phyloP scores from a whole-genome alignment of 768 basidiomycete species.

The Lentinula detonsa region DNA sequence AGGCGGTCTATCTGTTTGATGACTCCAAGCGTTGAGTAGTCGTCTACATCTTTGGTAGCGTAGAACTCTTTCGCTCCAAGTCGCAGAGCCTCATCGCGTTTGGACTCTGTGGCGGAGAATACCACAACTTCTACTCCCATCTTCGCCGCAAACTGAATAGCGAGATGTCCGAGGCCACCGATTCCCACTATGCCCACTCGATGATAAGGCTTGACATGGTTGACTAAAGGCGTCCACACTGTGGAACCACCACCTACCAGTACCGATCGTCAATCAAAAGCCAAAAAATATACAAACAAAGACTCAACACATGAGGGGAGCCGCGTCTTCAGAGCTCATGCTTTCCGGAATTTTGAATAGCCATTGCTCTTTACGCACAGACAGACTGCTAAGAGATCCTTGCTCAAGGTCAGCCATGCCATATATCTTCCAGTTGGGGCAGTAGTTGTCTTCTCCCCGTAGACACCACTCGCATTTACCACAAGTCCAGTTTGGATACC shows the following conservation, averaged over 20 bases:
- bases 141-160: slow-evolving; percentile 29
- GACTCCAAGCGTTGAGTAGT: slow-evolving; percentile 14
- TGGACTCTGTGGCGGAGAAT: slow-evolving; percentile 23
- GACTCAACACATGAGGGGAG: slow-evolving; percentile 27
- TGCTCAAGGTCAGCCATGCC: slow-evolving; percentile 19
- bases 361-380: slow-evolving; percentile 22
- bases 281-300: background rate
- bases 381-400: slow-evolving; percentile 25
- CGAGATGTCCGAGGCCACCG: slow-evolving; percentile 30
- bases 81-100: slow-evolving; percentile 21
- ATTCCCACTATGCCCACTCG: slow-evolving; percentile 25
- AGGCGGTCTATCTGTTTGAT: slow-evolving; percentile 17
- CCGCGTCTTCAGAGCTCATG: slow-evolving; percentile 20
- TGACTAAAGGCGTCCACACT: slow-evolving; percentile 19
- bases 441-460: slow-evolving; percentile 23
- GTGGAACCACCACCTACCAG: slow-evolving; percentile 22
- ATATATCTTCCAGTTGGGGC: slow-evolving; percentile 8
- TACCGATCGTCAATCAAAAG: background rate
- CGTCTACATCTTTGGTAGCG: slow-evolving; percentile 16
- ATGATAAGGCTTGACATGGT: slow-evolving; percentile 18
- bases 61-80: slow-evolving; percentile 27
- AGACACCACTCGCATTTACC: slow-evolving; percentile 23
- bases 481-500: slow-evolving; percentile 23
- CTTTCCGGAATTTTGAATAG: slow-evolving; percentile 24
- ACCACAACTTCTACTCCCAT: slow-evolving; percentile 33